Base-by-base conservation (phyloP, 2,329 filamentous ascomycete species). In the Alternaria gaisen region DNA sequence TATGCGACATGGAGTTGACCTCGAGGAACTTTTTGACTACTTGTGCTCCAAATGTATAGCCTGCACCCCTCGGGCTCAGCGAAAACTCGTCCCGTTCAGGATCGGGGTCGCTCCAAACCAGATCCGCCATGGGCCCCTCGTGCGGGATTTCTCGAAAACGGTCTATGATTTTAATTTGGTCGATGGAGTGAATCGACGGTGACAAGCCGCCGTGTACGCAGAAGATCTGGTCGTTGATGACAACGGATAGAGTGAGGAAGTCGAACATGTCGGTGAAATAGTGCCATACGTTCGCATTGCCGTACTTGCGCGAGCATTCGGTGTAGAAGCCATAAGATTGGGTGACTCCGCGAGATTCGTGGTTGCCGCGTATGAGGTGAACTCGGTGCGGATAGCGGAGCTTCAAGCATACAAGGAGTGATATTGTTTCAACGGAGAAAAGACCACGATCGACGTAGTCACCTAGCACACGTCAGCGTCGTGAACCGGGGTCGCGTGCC, bases 261-360 rank as follows among this genome's bases (percentile, higher is more conserved):
- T 99, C 95, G 81, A 99, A 99, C 94, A 99, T 98, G 82, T 99
- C 95, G 68, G 95, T 99, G 78, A 99, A 99, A 80, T 98, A 95
- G 80, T 99, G 95, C 95, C 95, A 99, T 22, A 99, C 95, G 73
- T 95, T 97, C 66, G 95, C 93, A 76, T 97, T 98, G 77, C 95
- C 95, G 80, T 99, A 99, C 81, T 99, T 99, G 70, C 95, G 90
- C 20, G 91, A 93, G 81, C 95, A 99, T 78, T 99, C 95, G 22
- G 95, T 98, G 79, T 99, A 99, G 83, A 99, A 99, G 58, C 95
- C 95, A 80, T 99, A 99, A 28, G 94, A 98, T 80, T 99, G 95
- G 11, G 95, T 99, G 55, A 99, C 95, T 73, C 95, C 95, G 72
- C 95, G 90, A 58, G 93, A 97, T 81, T 99, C 95, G 82, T 99